Evolutionary conservation across 2,329 filamentous ascomycete genomes (phyloP), one percentile per base, ranked within the genome.

Genomic region (Aspergillus latus): DNA sequence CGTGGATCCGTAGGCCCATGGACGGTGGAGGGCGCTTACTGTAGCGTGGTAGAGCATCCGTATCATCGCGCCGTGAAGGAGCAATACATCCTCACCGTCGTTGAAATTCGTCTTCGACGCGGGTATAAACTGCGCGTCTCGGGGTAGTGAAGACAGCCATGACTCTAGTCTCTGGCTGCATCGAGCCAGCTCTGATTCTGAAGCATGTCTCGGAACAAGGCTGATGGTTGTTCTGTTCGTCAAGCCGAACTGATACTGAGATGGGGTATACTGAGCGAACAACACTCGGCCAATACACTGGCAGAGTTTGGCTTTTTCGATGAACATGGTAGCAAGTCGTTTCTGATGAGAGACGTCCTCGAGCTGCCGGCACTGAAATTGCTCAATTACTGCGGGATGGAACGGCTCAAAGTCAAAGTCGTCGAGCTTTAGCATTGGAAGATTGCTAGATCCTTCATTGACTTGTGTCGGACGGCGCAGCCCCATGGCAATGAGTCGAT

Each of bases 21-120:
- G 92, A 26, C 92, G 85, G 71, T 96, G 90, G 9, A 96, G 80
- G 1, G 91, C 91, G 45, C 90, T 94, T n/a, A 93, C 81, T 1
- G 91, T 94, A 1, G 91, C 93, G 73, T 90, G 90, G 72, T 92
- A 96, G 0, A 94, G 85, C 88, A 96, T 93, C 72, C 94, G 89
- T 29, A 96, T 78, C 49, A 96, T 82, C n/a, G 88, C 89, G 39
- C 89, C 83, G 67, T 95, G 90, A 1, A 96, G 74, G 48, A 82
- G 76, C 5, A 85, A 63, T 2, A 76, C 74, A 39, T 76, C 71
- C 47, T 78, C 75, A n/a, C 74, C 73, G 21, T 72, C 62, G 1
- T 82, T 82, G 10, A 85, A 80, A 47, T 81, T 80, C 37, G 84
- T 86, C 40, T 84, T 78, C 10, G 74, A 81, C 52, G 84, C 80